Evolutionary conservation across 148 eudicot species (phyloP).

Genomic region (Camellia japonica): DNA sequence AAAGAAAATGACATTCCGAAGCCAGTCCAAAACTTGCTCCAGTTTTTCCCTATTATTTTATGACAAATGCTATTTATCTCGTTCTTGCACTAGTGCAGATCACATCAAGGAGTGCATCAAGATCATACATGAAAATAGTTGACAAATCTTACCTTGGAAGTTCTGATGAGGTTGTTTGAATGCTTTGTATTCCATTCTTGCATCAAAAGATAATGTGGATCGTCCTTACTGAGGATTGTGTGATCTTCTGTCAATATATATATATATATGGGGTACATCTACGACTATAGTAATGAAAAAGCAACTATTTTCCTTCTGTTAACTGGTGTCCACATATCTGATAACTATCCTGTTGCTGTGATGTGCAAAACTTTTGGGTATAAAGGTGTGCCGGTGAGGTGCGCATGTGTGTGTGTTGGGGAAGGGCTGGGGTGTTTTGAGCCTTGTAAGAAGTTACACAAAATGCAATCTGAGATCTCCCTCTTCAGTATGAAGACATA

Average conservation of each 20-base stretch:
- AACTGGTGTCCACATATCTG: not conserved
- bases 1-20: not conserved
- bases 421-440: not conserved
- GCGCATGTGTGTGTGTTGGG: too few species aligned
- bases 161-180: conserved; percentile 60
- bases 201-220: not conserved
- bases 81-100: conserved; percentile 35
- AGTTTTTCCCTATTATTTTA: not conserved
- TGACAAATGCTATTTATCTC: not conserved
- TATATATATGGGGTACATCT: not conserved
- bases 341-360: not conserved
- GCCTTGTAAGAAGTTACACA: not conserved
- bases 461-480: not conserved
- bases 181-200: not conserved
- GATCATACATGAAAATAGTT: conserved; percentile 68
- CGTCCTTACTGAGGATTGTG: not conserved
- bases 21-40: not conserved
- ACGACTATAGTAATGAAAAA: not conserved
- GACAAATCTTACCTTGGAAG: conserved; percentile 73
- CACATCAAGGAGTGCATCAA: conserved; percentile 59
- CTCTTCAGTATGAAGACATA: not conserved
- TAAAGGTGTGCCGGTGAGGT: too few species aligned
- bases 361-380: not conserved
- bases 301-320: not conserved
- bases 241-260: not conserved